Conservation (phyloP, 106 monocot species). For the Allium sativum region DNA sequence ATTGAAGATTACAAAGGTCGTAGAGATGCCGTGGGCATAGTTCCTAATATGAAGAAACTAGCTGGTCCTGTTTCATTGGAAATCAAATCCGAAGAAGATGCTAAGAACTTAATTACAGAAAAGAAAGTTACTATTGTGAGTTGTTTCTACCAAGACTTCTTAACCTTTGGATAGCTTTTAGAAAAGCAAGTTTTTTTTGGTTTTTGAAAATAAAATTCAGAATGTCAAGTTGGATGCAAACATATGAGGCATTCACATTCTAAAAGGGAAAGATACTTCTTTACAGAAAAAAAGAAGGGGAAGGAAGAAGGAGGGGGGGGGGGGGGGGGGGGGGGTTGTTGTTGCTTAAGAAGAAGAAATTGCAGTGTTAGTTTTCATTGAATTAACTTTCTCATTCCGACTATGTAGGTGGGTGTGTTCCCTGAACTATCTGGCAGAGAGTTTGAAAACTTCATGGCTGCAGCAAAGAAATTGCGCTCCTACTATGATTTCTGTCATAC, state of each 20-base stretch:
- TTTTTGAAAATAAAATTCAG: no score
- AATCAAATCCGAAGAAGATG: slow-evolving; percentile 68
- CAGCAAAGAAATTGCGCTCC: slow-evolving; percentile 68
- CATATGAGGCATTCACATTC: no score
- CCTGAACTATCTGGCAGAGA: slow-evolving; percentile 56
- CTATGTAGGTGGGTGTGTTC: slow-evolving; percentile 72
- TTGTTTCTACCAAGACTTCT: background rate
- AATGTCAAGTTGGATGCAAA: no score
- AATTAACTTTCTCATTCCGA: no score
- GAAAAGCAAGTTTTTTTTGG: no score
- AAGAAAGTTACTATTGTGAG: slow-evolving; percentile 80
- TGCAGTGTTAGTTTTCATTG: no score
- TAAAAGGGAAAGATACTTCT: no score
- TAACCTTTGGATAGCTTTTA: no score
- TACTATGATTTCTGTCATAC: slow-evolving; percentile 85
- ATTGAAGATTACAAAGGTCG: slow-evolving; percentile 91
- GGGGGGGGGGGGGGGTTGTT: no score
- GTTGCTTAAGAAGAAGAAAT: no score
- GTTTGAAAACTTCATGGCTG: slow-evolving; percentile 52
- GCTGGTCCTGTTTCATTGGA: slow-evolving; percentile 68
- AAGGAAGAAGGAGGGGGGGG: no score
- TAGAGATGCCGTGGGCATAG: slow-evolving; percentile 79
- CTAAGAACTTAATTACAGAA: slow-evolving; percentile 26
- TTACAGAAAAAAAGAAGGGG: no score
- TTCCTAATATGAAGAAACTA: slow-evolving; percentile 82